These are phyloP conservation scores for Vigna trinervia DNA, from an alignment of 306 rosid genomes.

Conservation along the genomic window DNA sequence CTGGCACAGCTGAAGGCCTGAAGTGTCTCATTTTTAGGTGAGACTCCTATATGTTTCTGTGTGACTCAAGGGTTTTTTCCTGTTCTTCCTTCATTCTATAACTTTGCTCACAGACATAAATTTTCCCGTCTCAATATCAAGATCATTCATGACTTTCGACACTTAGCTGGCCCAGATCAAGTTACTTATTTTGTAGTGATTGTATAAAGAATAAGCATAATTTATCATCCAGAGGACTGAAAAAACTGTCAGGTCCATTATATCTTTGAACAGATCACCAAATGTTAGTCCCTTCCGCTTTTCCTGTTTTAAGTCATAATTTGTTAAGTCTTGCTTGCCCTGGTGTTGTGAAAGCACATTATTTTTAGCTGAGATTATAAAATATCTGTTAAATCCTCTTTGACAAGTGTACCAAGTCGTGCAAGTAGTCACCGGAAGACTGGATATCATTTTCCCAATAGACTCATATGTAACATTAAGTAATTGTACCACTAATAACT, in stretches of 20 bases:
- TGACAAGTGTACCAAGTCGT: too few relatives aligned
- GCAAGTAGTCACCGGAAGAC: too few relatives aligned
- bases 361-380: constrained; percentile 1
- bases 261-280: constrained; percentile 1
- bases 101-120: constrained; percentile 5
- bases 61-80: constrained; percentile 19
- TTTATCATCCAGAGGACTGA: neutral
- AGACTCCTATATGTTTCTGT: neutral
- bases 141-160: constrained; percentile 17
- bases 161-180: neutral
- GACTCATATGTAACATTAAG: too few relatives aligned
- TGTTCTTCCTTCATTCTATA: neutral
- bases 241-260: constrained; percentile 15
- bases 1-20: neutral
- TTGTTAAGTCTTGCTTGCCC: neutral
- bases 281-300: neutral
- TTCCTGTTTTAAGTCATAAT: constrained; percentile 12
- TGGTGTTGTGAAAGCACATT: constrained; percentile 18
- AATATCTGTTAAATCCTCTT: neutral
- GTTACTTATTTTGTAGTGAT: constrained; percentile 1
- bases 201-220: neutral
- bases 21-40: neutral
- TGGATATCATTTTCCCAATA: too few relatives aligned
- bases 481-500: too few relatives aligned
- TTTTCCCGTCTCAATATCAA: constrained; percentile 14